Conservation (phyloP, 352 stramenopile genomes). For the Pythium dissotocum region DNA sequence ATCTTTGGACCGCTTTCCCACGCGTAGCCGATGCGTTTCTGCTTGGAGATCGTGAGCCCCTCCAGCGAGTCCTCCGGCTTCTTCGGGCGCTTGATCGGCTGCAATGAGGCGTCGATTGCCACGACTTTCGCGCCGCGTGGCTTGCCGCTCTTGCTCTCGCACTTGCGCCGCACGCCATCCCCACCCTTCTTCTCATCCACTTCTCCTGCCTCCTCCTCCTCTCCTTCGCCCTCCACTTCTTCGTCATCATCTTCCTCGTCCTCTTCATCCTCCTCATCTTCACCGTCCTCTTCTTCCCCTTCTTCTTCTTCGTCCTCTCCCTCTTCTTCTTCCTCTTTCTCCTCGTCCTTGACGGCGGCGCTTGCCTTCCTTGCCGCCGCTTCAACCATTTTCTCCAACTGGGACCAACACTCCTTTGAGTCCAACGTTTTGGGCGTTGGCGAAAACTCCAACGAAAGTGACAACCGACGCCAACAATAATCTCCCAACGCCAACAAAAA, state of each 20-base stretch:
- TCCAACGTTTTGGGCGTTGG: too few relatives aligned
- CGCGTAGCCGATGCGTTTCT: conserved; percentile 62
- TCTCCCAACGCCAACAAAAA: too few relatives aligned
- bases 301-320: not conserved
- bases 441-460: too few relatives aligned
- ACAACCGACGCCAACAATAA: too few relatives aligned
- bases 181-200: conserved; percentile 22
- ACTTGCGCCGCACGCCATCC: conserved; percentile 8
- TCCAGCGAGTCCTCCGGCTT: conserved; percentile 27
- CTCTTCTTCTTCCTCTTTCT: not conserved
- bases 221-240: conserved; percentile 29
- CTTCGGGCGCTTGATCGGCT: conserved; percentile 25
- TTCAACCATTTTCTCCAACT: too few relatives aligned
- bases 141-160: conserved; percentile 17
- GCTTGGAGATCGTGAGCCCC: conserved; percentile 40
- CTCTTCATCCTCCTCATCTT: conserved; percentile 29
- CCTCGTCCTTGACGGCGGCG: too few relatives aligned
- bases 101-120: conserved; percentile 17
- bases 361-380: too few relatives aligned
- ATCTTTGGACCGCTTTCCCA: conserved; percentile 65
- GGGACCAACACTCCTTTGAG: too few relatives aligned
- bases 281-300: conserved; percentile 13
- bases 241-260: conserved; percentile 27
- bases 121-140: conserved; percentile 30
- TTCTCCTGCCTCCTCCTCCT: conserved; percentile 26